Evolutionary conservation across 352 stramenopile genomes (phyloP), one percentile per base, ranked within the genome.

Genomic region (Globisporangium mamillatum): DNA sequence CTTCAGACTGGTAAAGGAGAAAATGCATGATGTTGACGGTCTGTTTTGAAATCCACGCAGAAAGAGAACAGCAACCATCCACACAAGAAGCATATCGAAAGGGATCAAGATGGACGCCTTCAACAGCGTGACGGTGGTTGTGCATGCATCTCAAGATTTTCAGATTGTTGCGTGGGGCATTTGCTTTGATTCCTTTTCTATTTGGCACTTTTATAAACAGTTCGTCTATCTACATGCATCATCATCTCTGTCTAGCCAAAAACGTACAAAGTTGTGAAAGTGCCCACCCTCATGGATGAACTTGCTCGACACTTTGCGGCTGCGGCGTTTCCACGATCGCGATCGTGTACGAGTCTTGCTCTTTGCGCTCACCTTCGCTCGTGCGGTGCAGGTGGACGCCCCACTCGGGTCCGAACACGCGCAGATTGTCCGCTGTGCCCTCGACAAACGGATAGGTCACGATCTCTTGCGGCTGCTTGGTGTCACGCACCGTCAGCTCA

Each of bases 351-450:
- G 64, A 82, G 20, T 77, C 65, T 53, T 79, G 56, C 5, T 68
- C 55, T 22, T 62, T 54, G 4, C 63, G 65, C 27, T 67, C 32
- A 32, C 44, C 32, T 3, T 69, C 10, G 25, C 46, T 55, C 22
- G 70, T 58, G 34, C 65, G 65, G 25, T 66, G 66, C 48, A 93
- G 66, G 12, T 90, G 74, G 32, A 91, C 66, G 24, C 82, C 82
- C 85, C 85, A 93, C 52, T 80, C 65, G 9, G 80, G 80, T 5
- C 80, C 82, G 29, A 80, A 88, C 41, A 91, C 63, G 32, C 70
- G 76, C 52, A 89, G 66, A 32, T 80, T 75, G 59, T 79, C 68
- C 5, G 74, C 64, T 9, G 62, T 69, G 36, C 76, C 81, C 8
- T 89, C 80, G 27, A 91, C 71, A 25, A 71, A 74, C 46, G 81